Evolutionary conservation across 2,329 filamentous ascomycete species (phyloP), one percentile per base, ranked within the genome.

Genomic region (Colletotrichum sp.): DNA sequence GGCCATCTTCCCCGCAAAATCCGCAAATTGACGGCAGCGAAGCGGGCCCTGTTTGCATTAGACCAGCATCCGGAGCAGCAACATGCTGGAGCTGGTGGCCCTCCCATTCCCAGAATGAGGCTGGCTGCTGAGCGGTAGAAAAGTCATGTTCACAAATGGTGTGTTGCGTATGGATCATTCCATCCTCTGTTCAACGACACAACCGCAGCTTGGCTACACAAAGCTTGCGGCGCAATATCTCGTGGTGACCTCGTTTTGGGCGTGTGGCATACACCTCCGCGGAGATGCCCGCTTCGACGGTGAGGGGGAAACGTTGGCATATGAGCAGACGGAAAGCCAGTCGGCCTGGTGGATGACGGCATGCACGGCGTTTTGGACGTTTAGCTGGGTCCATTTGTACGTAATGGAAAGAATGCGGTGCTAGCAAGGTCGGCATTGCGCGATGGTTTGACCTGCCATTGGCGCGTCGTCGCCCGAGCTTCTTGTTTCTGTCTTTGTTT

Each of bases 371-470:
- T 44, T 67, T 39, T 69, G n/a, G 65, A 71, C 44, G 59, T 49
- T 59, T 32, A 24, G 26, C 59, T 65, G 68, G 69, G 60, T 76
- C 68, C 60, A 62, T 77, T 77, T 77, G 76, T 77, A 77, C 76
- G 76, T 77, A 77, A 77, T 77, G 60, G 44, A 52, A 76, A 77
- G 70, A 75, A 75, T 75, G 71, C 71, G 66, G 55, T 71, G 66
- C 75, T 75, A 65, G 63, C 52, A 26, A 71, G 66, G 66, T 65
- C 32, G 62, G 30, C 66, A 77, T 75, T 77, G 49, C 71, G 63
- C 63, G 59, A 71, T 71, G 63, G 12, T 39, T 52, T n/a, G 52
- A 44, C n/a, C 30, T 34, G 34, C 65, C 30, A 76, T 76, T 76
- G 69, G 73, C 69, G 55, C 55, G 32, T 64, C n/a, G 49, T 34